Evolutionary conservation across 169 alveolate genomes (phyloP).

Genomic region (Plasmodium malariae): DNA sequence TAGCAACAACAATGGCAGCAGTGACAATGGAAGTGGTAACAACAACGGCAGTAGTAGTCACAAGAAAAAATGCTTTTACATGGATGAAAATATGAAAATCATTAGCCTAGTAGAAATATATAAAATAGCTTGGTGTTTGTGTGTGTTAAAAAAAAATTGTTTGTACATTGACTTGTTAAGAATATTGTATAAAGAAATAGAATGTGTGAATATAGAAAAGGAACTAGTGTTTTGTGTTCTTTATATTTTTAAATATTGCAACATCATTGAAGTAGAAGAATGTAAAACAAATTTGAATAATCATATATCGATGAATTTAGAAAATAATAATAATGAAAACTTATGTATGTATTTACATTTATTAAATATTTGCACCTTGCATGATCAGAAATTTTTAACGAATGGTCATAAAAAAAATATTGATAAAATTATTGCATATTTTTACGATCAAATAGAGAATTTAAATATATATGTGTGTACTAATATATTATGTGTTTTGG

Average conservation of each 20-base stretch:
- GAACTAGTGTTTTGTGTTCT: constrained; percentile 43
- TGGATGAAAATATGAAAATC: constrained; percentile 49
- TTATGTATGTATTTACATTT: constrained; percentile 63
- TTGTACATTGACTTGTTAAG: constrained; percentile 32
- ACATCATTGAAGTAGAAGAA: constrained; percentile 33
- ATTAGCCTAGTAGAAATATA: constrained; percentile 27
- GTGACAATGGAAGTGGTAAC: not conserved
- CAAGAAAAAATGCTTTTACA: constrained; percentile 30
- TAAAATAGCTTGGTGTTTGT: constrained; percentile 65
- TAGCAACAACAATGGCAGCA: not conserved
- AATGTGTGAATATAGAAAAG: constrained; percentile 20
- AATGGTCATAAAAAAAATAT: constrained; percentile 32
- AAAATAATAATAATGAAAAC: constrained; percentile 39
- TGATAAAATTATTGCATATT: constrained; percentile 23
- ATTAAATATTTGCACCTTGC: constrained; percentile 28
- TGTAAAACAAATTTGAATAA: constrained; percentile 35
- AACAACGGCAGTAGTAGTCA: not conserved
- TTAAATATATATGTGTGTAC: constrained; percentile 37
- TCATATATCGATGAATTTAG: not conserved
- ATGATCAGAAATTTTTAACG: constrained; percentile 10
- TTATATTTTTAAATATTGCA: constrained; percentile 49
- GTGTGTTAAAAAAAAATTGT: constrained; percentile 46
- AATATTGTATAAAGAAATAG: constrained; percentile 51
- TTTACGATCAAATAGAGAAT: constrained; percentile 40
- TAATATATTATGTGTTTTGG: constrained; percentile 44